A percentile compares a stretch with the other conserved stretches of the same genome.
phyloP scores from a whole-genome alignment of 345 rosid species.

The Clarkia xantiana region DNA sequence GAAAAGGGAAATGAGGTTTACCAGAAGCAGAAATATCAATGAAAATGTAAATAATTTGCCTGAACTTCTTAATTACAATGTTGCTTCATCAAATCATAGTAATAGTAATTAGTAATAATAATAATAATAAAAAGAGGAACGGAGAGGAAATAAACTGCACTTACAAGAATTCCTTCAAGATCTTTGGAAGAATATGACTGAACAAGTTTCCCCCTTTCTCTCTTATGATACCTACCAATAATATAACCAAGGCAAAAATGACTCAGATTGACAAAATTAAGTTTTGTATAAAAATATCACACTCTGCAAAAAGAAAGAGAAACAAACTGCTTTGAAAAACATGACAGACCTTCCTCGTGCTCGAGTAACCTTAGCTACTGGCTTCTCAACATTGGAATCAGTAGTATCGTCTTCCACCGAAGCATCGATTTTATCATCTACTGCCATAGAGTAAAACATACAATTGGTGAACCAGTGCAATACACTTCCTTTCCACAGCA shows the following conservation, averaged over 20 bases:
- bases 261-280: not conserved
- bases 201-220: slow-evolving; percentile 89
- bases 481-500: not conserved
- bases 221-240: slow-evolving; percentile 33
- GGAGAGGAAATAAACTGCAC: slow-evolving; percentile 4
- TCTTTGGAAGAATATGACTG: slow-evolving; percentile 65
- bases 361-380: slow-evolving; percentile 52
- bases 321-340: not conserved
- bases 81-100: not conserved
- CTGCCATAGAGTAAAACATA: too few relatives aligned
- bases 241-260: too few relatives aligned
- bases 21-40: not conserved
- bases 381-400: slow-evolving; percentile 20
- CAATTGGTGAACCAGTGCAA: too few relatives aligned
- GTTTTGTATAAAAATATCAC: not conserved
- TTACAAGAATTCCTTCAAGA: slow-evolving; percentile 87
- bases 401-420: slow-evolving; percentile 21
- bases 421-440: slow-evolving; percentile 8
- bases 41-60: not conserved
- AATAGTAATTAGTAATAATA: not conserved
- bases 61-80: not conserved
- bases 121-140: not conserved
- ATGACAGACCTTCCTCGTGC: slow-evolving; percentile 74
- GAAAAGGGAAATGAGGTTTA: not conserved
- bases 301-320: too few relatives aligned